Conservation (phyloP, 2,329 filamentous ascomycete species). For the Teratosphaeria destructans region DNA sequence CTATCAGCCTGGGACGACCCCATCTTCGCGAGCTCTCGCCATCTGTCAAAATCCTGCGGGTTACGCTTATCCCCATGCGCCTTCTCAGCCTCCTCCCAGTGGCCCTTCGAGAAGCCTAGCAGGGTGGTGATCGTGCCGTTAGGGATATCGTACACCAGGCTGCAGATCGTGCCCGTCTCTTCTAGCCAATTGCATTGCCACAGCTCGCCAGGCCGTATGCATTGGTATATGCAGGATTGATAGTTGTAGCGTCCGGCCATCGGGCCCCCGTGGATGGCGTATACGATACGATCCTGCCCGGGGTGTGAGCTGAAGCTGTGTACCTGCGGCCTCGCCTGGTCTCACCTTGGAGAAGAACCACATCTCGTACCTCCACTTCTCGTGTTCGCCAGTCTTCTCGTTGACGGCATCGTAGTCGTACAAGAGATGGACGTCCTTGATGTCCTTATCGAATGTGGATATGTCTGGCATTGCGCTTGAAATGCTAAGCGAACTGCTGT, state of each 20-base stretch:
- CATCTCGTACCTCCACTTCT: conserved; percentile 53
- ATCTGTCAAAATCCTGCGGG: conserved; percentile 39
- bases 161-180: conserved; percentile 49
- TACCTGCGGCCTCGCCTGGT: background rate
- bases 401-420: conserved; percentile 48
- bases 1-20: conserved; percentile 40
- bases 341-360: conserved; percentile 40
- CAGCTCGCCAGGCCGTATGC: conserved; percentile 46
- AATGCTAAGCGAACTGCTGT: background rate
- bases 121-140: conserved; percentile 41
- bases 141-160: conserved; percentile 46
- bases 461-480: background rate
- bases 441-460: conserved; percentile 38
- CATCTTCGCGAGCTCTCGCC: conserved; percentile 40
- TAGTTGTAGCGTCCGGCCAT: conserved; percentile 48
- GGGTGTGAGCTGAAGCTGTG: background rate
- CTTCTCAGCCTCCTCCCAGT: conserved; percentile 43
- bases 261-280: conserved; percentile 50
- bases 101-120: conserved; percentile 43
- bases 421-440: conserved; percentile 44
- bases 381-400: conserved; percentile 35
- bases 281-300: conserved; percentile 37
- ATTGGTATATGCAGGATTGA: conserved; percentile 42
- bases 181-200: conserved; percentile 47
- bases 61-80: conserved; percentile 50